A percentile compares a stretch with the other conserved stretches of the same genome.
Evolutionary conservation across 129 eudicot species (phyloP).

Genomic region (Glebionis coronaria): DNA sequence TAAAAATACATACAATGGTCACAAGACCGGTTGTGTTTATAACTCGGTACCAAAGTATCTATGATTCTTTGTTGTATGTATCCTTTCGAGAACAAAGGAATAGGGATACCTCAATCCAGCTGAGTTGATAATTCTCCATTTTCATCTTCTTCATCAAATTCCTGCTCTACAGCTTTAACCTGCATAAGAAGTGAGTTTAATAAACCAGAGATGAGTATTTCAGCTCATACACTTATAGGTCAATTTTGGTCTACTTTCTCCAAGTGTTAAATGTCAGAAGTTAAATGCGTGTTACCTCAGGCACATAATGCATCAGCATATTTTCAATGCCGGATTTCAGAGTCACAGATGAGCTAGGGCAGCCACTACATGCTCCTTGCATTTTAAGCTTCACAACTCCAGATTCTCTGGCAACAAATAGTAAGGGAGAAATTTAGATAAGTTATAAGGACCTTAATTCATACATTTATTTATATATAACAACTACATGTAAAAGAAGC

Average conservation of each 20-base stretch:
- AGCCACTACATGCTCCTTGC: slow-evolving; percentile 99
- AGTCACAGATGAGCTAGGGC: slow-evolving; percentile 99
- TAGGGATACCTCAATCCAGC: slow-evolving; percentile 34
- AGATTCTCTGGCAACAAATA: slow-evolving; percentile 46
- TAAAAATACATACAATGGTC: slow-evolving; percentile 19
- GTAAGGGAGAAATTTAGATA: neutral
- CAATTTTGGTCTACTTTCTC: neutral
- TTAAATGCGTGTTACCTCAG: slow-evolving; percentile 50
- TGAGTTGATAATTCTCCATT: slow-evolving; percentile 45
- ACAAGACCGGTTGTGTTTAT: slow-evolving; percentile 8
- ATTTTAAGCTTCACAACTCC: slow-evolving; percentile 89
- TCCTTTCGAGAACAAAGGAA: slow-evolving; percentile 17
- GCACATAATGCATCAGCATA: slow-evolving; percentile 97
- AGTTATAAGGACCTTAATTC: slow-evolving; percentile 3
- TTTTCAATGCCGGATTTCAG: slow-evolving; percentile 97
- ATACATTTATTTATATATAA: neutral
- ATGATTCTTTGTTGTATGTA: neutral
- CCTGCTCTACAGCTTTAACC: slow-evolving; percentile 94
- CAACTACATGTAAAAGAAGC: slow-evolving; percentile 18
- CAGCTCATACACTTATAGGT: neutral
- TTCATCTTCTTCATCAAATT: slow-evolving; percentile 77
- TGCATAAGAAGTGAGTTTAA: slow-evolving; percentile 25
- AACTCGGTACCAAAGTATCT: neutral
- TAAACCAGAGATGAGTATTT: neutral
- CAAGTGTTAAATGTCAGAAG: neutral